Evolutionary conservation across 306 rosid species (phyloP).

Genomic region (Inga laurina): DNA sequence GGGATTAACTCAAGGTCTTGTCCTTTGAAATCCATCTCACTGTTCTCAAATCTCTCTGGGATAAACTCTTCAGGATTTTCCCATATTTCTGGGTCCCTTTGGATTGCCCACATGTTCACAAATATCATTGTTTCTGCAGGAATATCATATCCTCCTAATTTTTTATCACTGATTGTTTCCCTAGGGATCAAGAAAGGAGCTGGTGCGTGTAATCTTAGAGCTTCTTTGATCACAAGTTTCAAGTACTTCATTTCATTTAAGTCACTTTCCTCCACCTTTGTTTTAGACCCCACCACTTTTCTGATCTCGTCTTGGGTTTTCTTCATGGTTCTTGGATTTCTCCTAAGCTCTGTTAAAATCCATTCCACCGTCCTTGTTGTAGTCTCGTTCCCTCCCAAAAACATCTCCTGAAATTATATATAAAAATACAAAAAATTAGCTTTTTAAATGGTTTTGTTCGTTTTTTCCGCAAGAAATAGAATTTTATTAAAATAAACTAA

Average conservation of each 20-base stretch:
- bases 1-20: conserved; percentile 30
- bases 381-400: conserved; percentile 7
- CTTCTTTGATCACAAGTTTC: conserved; percentile 25
- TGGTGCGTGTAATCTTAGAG: conserved; percentile 48
- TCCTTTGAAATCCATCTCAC: too few species aligned
- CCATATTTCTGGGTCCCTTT: too few species aligned
- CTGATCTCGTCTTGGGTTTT: conserved; percentile 40
- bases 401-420: not conserved
- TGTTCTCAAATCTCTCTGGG: too few species aligned
- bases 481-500: too few species aligned
- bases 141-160: conserved; percentile 32
- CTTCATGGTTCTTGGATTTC: conserved; percentile 1
- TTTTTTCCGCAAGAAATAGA: too few species aligned
- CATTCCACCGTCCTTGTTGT: not conserved
- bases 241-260: not conserved
- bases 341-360: not conserved
- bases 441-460: too few species aligned
- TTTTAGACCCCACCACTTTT: too few species aligned
- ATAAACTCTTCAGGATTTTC: too few species aligned
- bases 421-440: not conserved
- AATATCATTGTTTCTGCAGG: not conserved
- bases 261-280: too few species aligned
- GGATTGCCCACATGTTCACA: too few species aligned
- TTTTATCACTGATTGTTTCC: not conserved
- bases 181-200: conserved; percentile 36